A percentile compares a stretch with the other conserved stretches of the same genome.
These are phyloP conservation scores for Madurella fahalii DNA, from an alignment of 2,329 filamentous ascomycete genomes.

Conservation along the genomic window DNA sequence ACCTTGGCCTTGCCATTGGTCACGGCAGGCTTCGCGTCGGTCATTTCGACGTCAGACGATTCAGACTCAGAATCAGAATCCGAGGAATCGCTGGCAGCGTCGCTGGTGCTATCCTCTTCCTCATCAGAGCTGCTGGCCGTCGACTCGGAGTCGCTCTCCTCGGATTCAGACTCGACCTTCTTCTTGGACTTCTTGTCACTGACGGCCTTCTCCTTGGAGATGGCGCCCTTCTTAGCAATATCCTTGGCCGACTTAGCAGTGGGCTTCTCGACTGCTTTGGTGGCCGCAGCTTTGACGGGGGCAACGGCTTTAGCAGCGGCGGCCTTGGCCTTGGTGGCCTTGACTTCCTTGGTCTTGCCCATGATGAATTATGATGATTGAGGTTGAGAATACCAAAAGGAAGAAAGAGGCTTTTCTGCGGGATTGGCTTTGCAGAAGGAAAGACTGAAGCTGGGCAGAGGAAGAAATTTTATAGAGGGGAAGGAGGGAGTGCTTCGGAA, in stretches of 20 bases:
- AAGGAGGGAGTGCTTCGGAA: conserved; percentile 4
- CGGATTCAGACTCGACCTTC: conserved; percentile 33
- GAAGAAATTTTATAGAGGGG: conserved; percentile 1
- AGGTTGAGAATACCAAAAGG: conserved; percentile 19
- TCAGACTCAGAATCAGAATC: conserved; percentile 20
- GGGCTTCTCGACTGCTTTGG: conserved; percentile 64
- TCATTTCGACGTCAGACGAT: conserved; percentile 35
- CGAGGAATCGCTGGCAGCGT: conserved; percentile 24
- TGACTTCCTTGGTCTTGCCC: conserved; percentile 64
- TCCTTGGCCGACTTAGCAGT: conserved; percentile 46
- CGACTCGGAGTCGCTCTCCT: conserved; percentile 25
- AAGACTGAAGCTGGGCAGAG: conserved; percentile 4
- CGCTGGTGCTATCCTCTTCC: conserved; percentile 4
- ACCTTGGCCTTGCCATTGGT: conserved; percentile 34
- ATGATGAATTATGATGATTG: conserved; percentile 39
- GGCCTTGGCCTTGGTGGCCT: conserved; percentile 50
- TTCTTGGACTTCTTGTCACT: conserved; percentile 21
- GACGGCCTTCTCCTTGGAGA: conserved; percentile 21
- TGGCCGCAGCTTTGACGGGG: conserved; percentile 53
- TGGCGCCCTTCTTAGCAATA: conserved; percentile 29
- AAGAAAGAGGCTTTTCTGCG: conserved; percentile 14
- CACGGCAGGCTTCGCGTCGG: conserved; percentile 35
- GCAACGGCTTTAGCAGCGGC: conserved; percentile 44
- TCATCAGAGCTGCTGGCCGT: conserved; percentile 31
- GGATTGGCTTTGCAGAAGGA: conserved; percentile 16